These are phyloP conservation scores for Tylopilus plumbeoviolaceoides DNA, from an alignment of 768 basidiomycete species.

Conservation along the genomic window DNA sequence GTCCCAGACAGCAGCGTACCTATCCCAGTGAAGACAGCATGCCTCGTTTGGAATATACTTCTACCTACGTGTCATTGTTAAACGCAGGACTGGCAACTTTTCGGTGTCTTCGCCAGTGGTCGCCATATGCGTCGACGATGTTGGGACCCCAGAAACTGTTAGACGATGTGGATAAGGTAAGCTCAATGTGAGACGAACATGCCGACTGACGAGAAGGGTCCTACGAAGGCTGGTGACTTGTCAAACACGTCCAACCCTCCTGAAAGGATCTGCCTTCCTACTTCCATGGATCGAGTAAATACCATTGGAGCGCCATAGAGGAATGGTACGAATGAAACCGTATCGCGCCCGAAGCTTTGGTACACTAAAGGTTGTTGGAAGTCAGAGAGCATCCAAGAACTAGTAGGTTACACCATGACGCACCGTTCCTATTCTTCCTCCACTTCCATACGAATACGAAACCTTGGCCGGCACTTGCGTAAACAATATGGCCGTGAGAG, in stretches of 20 bases:
- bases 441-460: conserved; percentile 18
- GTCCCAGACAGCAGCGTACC: conserved; percentile 16
- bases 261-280: conserved; percentile 7
- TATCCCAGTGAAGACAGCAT: not conserved
- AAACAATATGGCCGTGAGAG: not conserved
- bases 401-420: not conserved
- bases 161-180: not conserved
- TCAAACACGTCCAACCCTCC: conserved; percentile 4
- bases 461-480: not conserved
- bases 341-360: conserved; percentile 7
- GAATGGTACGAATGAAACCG: conserved; percentile 18
- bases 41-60: not conserved
- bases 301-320: conserved; percentile 8
- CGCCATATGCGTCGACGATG: conserved; percentile 8
- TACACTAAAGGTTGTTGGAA: conserved; percentile 8
- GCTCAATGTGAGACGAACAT: not conserved
- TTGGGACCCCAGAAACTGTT: conserved; percentile 22
- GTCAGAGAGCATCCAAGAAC: not conserved
- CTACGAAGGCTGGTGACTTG: conserved; percentile 3
- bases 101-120: conserved; percentile 20
- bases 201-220: conserved; percentile 2
- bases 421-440: conserved; percentile 15
- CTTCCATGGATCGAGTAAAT: conserved; percentile 18
- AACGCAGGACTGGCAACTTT: conserved; percentile 17
- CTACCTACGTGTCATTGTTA: conserved; percentile 19